Percentiles rank a stretch among this genome's conserved stretches.
These are phyloP conservation scores for Pseudogymnoascus verrucosus DNA, from an alignment of 2,329 filamentous ascomycete species.

Conservation along the genomic window DNA sequence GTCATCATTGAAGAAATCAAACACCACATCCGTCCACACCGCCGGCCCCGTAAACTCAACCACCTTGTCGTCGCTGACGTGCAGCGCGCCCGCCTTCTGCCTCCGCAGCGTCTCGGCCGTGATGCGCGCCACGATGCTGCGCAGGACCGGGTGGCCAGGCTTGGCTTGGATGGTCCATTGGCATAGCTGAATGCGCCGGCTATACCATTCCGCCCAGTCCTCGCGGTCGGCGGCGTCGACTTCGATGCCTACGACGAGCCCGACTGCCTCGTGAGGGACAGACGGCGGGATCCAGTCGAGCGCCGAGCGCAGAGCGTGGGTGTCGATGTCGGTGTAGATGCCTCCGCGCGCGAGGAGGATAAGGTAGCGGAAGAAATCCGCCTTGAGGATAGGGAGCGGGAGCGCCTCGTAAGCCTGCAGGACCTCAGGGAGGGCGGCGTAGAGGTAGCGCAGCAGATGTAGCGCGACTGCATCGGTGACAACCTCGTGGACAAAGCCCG, in stretches of 20 bases:
- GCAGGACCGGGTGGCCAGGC: constrained; percentile 83
- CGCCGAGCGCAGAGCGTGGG: constrained; percentile 72
- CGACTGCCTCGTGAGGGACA: constrained; percentile 69
- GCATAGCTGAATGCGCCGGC: constrained; percentile 91
- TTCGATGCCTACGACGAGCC: constrained; percentile 89
- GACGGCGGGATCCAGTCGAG: constrained; percentile 77
- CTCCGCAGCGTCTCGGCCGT: constrained; percentile 71
- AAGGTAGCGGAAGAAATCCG: constrained; percentile 64
- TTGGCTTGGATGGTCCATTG: constrained; percentile 99
- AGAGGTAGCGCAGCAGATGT: constrained; percentile 76
- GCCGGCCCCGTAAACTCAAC: constrained; percentile 93
- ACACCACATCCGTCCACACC: constrained; percentile 87
- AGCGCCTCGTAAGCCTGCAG: constrained; percentile 67
- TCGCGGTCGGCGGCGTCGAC: constrained; percentile 77
- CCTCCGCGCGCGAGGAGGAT: constrained; percentile 69
- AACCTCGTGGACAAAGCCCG: constrained; percentile 90
- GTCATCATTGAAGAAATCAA: constrained; percentile 87
- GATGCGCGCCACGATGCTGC: constrained; percentile 79
- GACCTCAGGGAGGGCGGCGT: constrained; percentile 72
- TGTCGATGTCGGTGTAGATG: constrained; percentile 91
- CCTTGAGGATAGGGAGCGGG: constrained; percentile 67
- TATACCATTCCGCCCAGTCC: constrained; percentile 96
- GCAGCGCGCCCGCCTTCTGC: constrained; percentile 60
- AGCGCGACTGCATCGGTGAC: constrained; percentile 84
- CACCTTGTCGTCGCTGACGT: constrained; percentile 58